phyloP scores from a whole-genome alignment of 306 rosid species.

The Quercus bicolor region DNA sequence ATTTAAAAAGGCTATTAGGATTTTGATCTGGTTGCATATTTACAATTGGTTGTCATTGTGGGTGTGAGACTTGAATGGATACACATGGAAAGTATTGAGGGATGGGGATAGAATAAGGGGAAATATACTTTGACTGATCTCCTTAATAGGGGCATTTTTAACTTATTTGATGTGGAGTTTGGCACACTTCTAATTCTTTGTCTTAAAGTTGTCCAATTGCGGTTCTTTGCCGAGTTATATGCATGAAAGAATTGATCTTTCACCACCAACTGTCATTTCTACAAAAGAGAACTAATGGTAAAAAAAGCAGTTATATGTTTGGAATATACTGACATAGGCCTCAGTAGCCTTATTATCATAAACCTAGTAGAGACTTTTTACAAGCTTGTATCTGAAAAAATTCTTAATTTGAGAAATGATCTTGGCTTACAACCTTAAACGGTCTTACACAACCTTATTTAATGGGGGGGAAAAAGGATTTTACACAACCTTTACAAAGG shows the following conservation, averaged over 20 bases:
- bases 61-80: not conserved
- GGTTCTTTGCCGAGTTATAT: not conserved
- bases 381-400: not conserved
- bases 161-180: not conserved
- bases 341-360: not conserved
- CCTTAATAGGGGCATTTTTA: not conserved
- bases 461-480: not conserved
- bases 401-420: not conserved
- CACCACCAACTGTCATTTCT: not conserved
- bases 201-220: not conserved
- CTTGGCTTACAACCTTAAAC: not conserved
- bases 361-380: not conserved
- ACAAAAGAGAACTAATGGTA: not conserved
- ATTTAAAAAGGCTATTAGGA: not conserved
- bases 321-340: not conserved
- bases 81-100: not conserved
- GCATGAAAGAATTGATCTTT: not conserved
- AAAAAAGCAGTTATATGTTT: not conserved
- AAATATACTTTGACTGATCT: not conserved
- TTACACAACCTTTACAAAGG: not conserved
- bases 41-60: not conserved
- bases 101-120: not conserved
- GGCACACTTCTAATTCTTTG: not conserved
- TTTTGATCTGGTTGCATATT: not conserved
- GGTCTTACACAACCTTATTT: not conserved